Evolutionary conservation across 2,329 filamentous ascomycete species (phyloP), one percentile per base, ranked within the genome.

Genomic region (Fusarium virguliforme): DNA sequence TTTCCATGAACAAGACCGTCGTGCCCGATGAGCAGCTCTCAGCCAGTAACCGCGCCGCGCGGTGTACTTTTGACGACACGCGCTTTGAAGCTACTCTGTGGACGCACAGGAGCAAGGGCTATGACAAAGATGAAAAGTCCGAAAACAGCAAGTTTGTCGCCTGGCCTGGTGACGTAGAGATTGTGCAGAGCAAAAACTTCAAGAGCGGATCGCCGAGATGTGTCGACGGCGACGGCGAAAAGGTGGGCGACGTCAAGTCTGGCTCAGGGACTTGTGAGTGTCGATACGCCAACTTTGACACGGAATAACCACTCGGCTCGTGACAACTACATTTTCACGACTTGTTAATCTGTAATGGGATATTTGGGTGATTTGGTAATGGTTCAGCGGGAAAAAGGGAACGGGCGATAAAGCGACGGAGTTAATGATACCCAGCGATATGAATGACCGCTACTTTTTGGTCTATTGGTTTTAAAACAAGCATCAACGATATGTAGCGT

Each of bases 161-260:
- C 1, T 92, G 89, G 89, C 88, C 89, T 0, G 90, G 85, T 62
- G 85, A 88, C 18, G 85, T 90, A 2, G 85, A 88, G 55, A 80
- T 91, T 40, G 81, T 83, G 60, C 86, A 91, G 78, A 77, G 81
- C 30, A 85, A 87, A 68, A 78, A 79, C 3, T 74, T 72, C 6
- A 70, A 72, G 34, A 57, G 65, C 8, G 83, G 83, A 7, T 82
- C 86, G 4, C 90, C 90, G 1, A 82, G 84, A 22, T 92, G 91
- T 77, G 83, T 80, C 55, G 81, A 85, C 56, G 67, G 65, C 4
- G 62, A 76, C 5, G 83, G 84, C 4, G 74, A 76, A 1, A 62
- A 61, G n/a, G 74, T 85, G 28, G 81, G 80, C 0, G 74, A 80
- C 57, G 73, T 84, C 4, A 80, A 82, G 62, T 78, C 79, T 8